phyloP scores from a whole-genome alignment of 192 early-diverging fungal genomes.

The Umbelopsis isabellina region DNA sequence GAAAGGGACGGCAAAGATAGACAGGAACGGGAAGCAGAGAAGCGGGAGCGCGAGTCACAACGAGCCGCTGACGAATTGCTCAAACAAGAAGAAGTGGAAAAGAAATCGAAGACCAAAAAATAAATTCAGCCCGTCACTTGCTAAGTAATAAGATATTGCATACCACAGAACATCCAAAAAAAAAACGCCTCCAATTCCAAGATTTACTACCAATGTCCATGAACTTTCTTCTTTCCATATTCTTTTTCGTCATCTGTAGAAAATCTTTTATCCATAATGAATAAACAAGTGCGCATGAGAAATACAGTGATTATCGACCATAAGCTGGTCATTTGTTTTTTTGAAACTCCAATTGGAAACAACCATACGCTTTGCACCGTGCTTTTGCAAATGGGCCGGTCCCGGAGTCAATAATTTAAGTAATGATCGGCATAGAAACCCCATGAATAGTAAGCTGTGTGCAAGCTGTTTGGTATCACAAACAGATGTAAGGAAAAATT shows the following conservation, averaged over 20 bases:
- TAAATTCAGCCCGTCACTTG: background rate
- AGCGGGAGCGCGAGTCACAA: conserved; percentile 27
- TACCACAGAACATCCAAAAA: too few relatives aligned
- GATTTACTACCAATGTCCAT: background rate
- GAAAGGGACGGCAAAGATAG: conserved; percentile 49
- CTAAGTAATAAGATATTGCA: background rate
- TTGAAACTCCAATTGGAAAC: too few relatives aligned
- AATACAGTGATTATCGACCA: too few relatives aligned
- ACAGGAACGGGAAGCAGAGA: conserved; percentile 45
- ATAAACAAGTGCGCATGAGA: background rate
- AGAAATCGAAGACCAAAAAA: background rate
- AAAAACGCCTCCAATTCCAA: background rate
- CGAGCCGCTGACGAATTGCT: conserved; percentile 19
- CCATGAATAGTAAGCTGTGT: too few relatives aligned
- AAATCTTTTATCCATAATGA: background rate
- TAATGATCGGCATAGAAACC: too few relatives aligned
- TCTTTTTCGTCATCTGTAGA: background rate
- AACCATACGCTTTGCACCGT: too few relatives aligned
- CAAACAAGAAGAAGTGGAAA: conserved; percentile 13
- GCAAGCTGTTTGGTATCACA: too few relatives aligned
- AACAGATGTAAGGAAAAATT: too few relatives aligned
- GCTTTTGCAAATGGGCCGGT: too few relatives aligned
- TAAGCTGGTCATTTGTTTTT: too few relatives aligned
- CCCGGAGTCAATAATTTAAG: too few relatives aligned
- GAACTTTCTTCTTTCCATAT: background rate